Conservation (phyloP, 129 eudicot species). For the Flaveria bidentis region DNA sequence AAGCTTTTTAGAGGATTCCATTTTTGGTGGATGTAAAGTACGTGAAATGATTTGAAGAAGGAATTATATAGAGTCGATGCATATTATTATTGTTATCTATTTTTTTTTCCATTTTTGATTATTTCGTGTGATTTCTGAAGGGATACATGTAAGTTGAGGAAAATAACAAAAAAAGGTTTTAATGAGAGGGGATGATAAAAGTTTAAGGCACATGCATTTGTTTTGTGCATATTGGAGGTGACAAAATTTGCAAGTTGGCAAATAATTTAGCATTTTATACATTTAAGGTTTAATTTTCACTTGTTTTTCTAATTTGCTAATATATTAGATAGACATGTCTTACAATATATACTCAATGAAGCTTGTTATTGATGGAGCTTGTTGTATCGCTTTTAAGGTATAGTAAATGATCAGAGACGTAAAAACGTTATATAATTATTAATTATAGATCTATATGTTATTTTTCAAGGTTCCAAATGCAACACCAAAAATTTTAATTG, state of each 20-base stretch:
- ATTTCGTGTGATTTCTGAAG: not conserved
- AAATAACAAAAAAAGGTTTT: conserved; percentile 31
- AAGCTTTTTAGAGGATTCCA: conserved; percentile 56
- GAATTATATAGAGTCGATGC: conserved; percentile 39
- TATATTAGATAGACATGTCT: not conserved
- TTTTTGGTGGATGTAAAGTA: conserved; percentile 19
- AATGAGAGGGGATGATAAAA: conserved; percentile 35
- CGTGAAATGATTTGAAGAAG: conserved; percentile 15
- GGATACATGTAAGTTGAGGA: conserved; percentile 18
- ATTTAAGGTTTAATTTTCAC: not conserved
- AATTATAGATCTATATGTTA: too few species aligned
- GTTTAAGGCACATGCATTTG: conserved; percentile 39
- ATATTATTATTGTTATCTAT: not conserved
- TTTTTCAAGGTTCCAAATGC: not conserved
- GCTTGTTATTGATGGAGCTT: not conserved
- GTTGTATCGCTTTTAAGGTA: too few species aligned
- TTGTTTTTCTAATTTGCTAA: not conserved
- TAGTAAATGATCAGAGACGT: too few species aligned
- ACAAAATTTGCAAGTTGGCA: conserved; percentile 45
- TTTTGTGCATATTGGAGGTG: conserved; percentile 42
- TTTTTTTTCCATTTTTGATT: conserved; percentile 1
- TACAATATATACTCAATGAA: too few species aligned
- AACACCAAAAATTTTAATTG: not conserved
- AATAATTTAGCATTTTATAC: conserved; percentile 31
- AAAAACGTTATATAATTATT: too few species aligned